Evolutionary conservation across 306 rosid genomes (phyloP).

Genomic region (Trifolium fragiferum): DNA sequence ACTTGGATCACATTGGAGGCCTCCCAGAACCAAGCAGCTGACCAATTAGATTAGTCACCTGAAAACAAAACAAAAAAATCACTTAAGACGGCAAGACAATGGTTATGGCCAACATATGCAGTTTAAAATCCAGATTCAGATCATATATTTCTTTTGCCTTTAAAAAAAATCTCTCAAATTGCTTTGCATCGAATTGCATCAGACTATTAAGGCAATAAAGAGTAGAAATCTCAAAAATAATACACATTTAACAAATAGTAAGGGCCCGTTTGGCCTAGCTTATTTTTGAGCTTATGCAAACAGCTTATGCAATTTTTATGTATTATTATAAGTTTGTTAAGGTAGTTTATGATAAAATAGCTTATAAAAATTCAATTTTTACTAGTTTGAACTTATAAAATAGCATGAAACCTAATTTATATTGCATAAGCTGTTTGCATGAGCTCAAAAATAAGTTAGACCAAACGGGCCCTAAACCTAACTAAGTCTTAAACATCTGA

Average conservation of each 20-base stretch:
- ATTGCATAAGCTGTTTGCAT: too few relatives aligned
- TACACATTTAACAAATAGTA: slow-evolving; percentile 5
- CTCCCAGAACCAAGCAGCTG: slow-evolving; percentile 83
- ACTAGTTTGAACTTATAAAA: too few relatives aligned
- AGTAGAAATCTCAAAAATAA: slow-evolving; percentile 22
- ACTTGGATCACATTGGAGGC: slow-evolving; percentile 49
- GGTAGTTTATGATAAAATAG: too few relatives aligned
- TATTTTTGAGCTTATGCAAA: too few relatives aligned
- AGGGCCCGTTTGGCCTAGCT: too few relatives aligned
- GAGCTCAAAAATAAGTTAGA: too few relatives aligned
- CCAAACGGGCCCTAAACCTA: too few relatives aligned
- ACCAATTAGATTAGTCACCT: slow-evolving; percentile 86
- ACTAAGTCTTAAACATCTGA: neutral
- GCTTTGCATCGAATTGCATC: slow-evolving; percentile 5
- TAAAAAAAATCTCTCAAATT: neutral
- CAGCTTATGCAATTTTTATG: too few relatives aligned
- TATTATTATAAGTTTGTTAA: too few relatives aligned
- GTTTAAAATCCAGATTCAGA: slow-evolving; percentile 1
- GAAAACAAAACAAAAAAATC: slow-evolving; percentile 12
- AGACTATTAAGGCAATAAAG: slow-evolving; percentile 3
- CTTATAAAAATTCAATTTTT: too few relatives aligned
- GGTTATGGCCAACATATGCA: slow-evolving; percentile 12
- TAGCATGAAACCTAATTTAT: too few relatives aligned
- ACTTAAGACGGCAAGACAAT: slow-evolving; percentile 3
- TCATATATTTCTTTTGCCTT: too few relatives aligned